Conservation (phyloP, 2,329 filamentous ascomycete species). For the Graphilbum ipis-grandicollis region DNA sequence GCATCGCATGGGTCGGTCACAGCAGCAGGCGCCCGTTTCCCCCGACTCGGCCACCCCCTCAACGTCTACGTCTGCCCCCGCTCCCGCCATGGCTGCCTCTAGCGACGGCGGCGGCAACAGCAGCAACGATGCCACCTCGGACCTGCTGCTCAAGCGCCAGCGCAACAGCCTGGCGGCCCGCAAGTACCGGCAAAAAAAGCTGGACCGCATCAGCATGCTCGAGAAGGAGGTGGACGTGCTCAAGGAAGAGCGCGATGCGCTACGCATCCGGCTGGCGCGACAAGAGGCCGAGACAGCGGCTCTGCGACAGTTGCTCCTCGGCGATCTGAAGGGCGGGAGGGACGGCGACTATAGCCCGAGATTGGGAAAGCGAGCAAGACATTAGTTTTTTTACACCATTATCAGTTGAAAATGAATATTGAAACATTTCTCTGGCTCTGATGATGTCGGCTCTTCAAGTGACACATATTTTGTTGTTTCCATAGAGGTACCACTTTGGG, state of each 20-base stretch:
- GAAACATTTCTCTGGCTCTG: constrained; percentile 2
- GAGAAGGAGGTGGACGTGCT: constrained; percentile 34
- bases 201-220: constrained; percentile 39
- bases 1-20: not conserved
- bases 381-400: too few relatives aligned
- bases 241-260: constrained; percentile 35
- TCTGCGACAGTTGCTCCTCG: constrained; percentile 25
- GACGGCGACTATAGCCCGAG: not conserved
- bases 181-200: constrained; percentile 44
- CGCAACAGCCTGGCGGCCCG: constrained; percentile 46
- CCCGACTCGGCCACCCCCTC: too few relatives aligned
- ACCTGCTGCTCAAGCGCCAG: constrained; percentile 28
- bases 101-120: too few relatives aligned
- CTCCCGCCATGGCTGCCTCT: too few relatives aligned
- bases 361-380: too few relatives aligned
- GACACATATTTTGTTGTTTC: constrained; percentile 4
- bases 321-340: constrained; percentile 2
- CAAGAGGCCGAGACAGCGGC: constrained; percentile 41
- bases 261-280: constrained; percentile 36
- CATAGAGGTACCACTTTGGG: not conserved
- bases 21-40: not conserved
- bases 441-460: constrained; percentile 11
- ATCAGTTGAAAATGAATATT: not conserved
- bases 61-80: too few relatives aligned
- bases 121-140: not conserved